Base-by-base conservation (phyloP, 1,139 yeast species). In the Hanseniaspora gamundiae region DNA sequence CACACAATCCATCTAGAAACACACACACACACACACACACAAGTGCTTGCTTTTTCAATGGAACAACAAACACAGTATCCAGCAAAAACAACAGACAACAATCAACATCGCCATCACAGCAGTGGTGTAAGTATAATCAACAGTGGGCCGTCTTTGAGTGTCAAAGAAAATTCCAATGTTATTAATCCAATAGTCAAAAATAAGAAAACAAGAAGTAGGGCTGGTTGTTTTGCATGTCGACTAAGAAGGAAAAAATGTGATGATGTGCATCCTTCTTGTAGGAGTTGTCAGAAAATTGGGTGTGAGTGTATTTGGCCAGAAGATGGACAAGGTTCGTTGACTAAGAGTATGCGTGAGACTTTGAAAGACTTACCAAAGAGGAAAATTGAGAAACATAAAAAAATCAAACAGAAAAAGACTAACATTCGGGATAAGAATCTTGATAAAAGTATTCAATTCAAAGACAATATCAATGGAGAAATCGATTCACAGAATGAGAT, bases 181-280 rank as follows among this genome's bases (percentile, higher is more conserved):
- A 19, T 20, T 19, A 30, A 64, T 48, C 66, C 69, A 49, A 63
- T 3, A 2, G 38, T 30, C 29, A 59, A 53, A 40, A 52, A 53
- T 42, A 64, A 61, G 48, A 61, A 61, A 33, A 61, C 60, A 24
- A 55, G 68, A 48, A 60, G 66, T 2, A 62, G 60, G 43, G 59
- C 66, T 2, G 68, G 68, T 1, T 64, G 68, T 46, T 58, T 61
- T 44, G 61, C 66, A 39, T 64, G 80, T 52, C 70, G 76, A 47
- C 62, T 64, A 31, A 58, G 78, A 42, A 73, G 74, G 65, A 74
- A 74, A 64, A 74, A 74, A 55, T 74, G 80, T 54, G 71, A 73
- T 52, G 79, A 74, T 52, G 50, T 47, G 9, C 64, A 62, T 42
- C 78, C 79, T 1, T 40, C 59, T 4, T 74, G 80, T 51, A 62